These are phyloP conservation scores for Exobasidium cylindrosporum DNA, from an alignment of 1,284 basidiomycete species.

Conservation along the genomic window DNA sequence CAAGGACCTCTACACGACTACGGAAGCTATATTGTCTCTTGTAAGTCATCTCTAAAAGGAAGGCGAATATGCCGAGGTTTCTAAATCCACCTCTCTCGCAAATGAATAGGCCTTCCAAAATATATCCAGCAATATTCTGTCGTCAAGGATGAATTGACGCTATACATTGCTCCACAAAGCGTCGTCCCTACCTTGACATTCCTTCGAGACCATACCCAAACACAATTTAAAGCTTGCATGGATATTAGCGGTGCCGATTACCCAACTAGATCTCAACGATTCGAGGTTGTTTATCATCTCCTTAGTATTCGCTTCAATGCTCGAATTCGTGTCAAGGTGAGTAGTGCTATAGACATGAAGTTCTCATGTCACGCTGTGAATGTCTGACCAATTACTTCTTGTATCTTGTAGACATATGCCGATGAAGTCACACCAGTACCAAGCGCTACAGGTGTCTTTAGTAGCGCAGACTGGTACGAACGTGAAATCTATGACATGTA, in stretches of 20 bases:
- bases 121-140: conserved; percentile 55
- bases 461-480: conserved; percentile 97
- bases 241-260: conserved; percentile 95
- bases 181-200: conserved; percentile 85
- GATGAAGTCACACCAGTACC: conserved; percentile 93
- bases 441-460: conserved; percentile 74
- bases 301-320: conserved; percentile 70
- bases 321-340: conserved; percentile 80
- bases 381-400: too few species aligned
- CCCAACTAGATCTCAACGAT: conserved; percentile 86
- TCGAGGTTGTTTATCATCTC: conserved; percentile 96
- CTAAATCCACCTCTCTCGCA: conserved; percentile 16
- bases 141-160: conserved; percentile 90
- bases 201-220: conserved; percentile 92
- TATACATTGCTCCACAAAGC: conserved; percentile 80
- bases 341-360: too few species aligned
- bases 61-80: not conserved
- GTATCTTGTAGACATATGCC: conserved; percentile 69
- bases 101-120: conserved; percentile 50
- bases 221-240: conserved; percentile 88
- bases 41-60: conserved; percentile 28
- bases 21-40: conserved; percentile 50
- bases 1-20: conserved; percentile 47
- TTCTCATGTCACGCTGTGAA: too few species aligned
- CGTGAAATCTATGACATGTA: conserved; percentile 97